Conservation (phyloP, 441 rosid species). For the Gossypium schwendimanii region DNA sequence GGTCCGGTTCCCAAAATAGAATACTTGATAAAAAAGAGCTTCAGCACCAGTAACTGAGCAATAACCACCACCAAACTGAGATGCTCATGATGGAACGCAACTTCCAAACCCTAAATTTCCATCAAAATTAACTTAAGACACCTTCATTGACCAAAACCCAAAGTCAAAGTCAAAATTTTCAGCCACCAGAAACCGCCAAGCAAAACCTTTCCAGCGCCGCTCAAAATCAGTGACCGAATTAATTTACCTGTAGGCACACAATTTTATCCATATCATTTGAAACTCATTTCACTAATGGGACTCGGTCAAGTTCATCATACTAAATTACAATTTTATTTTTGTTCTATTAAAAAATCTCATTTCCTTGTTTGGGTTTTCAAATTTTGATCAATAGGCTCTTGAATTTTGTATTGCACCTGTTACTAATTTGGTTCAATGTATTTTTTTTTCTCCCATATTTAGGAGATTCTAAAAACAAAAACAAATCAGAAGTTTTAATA, state of each 20-base stretch:
- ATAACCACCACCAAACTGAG: conserved; percentile 17
- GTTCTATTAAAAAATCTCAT: background rate
- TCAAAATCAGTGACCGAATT: conserved; percentile 5
- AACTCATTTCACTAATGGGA: background rate
- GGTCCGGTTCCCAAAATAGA: background rate
- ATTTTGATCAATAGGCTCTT: background rate
- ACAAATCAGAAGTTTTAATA: background rate
- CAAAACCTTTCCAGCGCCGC: background rate
- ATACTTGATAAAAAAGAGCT: conserved; percentile 8
- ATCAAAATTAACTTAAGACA: conserved; percentile 12
- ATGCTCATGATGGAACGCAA: conserved; percentile 1
- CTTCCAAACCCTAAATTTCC: conserved; percentile 28
- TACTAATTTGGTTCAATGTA: background rate
- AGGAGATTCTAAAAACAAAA: background rate
- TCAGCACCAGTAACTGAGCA: conserved; percentile 7
- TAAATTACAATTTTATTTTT: background rate
- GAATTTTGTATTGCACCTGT: background rate
- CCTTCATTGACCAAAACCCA: conserved; percentile 20
- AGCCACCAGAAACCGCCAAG: conserved; percentile 9
- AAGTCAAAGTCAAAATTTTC: conserved; percentile 19
- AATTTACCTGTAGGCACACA: conserved; percentile 15
- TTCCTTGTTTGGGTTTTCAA: background rate
- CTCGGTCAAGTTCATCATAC: background rate
- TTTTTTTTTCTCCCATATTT: background rate
- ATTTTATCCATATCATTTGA: background rate